These are phyloP conservation scores for Globisporangium yorkense DNA, from an alignment of 352 stramenopile species.

Conservation along the genomic window DNA sequence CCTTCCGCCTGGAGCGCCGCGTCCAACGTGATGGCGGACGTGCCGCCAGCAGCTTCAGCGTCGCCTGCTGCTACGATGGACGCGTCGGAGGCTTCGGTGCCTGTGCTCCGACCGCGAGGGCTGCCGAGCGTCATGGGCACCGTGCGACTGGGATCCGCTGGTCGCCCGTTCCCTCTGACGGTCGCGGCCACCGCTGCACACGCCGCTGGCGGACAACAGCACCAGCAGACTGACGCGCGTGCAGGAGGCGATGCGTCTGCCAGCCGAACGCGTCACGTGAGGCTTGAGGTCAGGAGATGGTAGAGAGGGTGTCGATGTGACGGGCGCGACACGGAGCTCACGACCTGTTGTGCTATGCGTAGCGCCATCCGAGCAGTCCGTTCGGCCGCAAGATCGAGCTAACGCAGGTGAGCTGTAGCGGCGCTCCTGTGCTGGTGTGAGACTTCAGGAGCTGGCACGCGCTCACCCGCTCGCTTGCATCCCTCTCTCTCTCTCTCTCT, in stretches of 20 bases:
- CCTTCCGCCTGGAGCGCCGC: not conserved
- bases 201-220: not conserved
- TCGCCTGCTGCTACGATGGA: not conserved
- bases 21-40: not conserved
- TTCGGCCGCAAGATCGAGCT: slow-evolving; percentile 35
- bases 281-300: not conserved
- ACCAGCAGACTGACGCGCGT: not conserved
- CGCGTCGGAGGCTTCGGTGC: not conserved
- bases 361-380: slow-evolving; percentile 34
- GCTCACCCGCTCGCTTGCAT: not conserved
- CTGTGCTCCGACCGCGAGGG: slow-evolving; percentile 22
- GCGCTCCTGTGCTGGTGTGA: not conserved
- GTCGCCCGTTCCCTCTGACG: slow-evolving; percentile 26
- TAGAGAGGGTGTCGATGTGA: not conserved
- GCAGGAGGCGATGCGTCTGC: not conserved
- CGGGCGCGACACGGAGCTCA: not conserved
- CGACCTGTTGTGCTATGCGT: not conserved
- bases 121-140: slow-evolving; percentile 39
- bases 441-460: not conserved
- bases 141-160: slow-evolving; percentile 44
- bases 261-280: not conserved
- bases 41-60: not conserved
- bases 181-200: not conserved
- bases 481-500: too few relatives aligned
- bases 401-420: slow-evolving; percentile 17